Base-by-base conservation (phyloP, 2,329 filamentous ascomycete species). In the Alternaria sp. region DNA sequence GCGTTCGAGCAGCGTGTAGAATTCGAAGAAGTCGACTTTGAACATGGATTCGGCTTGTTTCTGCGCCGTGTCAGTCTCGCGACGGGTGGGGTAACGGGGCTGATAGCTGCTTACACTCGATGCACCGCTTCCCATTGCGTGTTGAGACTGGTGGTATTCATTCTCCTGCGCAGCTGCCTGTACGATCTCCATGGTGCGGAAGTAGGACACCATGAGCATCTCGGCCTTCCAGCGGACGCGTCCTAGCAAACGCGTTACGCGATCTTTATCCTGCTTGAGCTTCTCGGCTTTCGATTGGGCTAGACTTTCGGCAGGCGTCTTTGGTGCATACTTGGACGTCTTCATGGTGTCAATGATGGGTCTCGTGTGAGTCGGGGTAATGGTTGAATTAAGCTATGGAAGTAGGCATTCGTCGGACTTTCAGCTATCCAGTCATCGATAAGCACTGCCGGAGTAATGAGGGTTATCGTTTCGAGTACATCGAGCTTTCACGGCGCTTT, bases 1-100 rank as follows among this genome's bases (percentile, higher is more conserved):
- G 28, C 91, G 87, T 79, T 93, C 91, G 7, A 93, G 85, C 36
- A 91, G 84, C 55, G 88, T 87, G 80, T 93, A 93, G 77, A 90
- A 93, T 73, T 93, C 91, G 78, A 91, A 89, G 66, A 93, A 93
- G 73, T 93, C 91, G 8, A 93, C 84, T 76, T 93, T 92, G 82
- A 93, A 93, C 84, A 92, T 92, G 15, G 76, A 71, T 50, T 79
- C 76, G n/a, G 75, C 76, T 63, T 76, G 71, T 32, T 70, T 70
- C 74, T 75, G 60, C 30, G 44, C 32, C 6, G 21, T n/a, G 59
- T 69, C 58, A 72, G 60, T 61, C 6, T 32, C 13, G 26, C 11
- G 23, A 47, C 13, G 17, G 23, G 1, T 25, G 26, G 30, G 21
- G 11, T 30, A 6, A 7, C 17, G 47, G 10, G n/a, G 7, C 40